Evolutionary conservation across 345 rosid genomes (phyloP), one percentile per base, ranked within the genome.

Genomic region (Schrenkiella parvula): DNA sequence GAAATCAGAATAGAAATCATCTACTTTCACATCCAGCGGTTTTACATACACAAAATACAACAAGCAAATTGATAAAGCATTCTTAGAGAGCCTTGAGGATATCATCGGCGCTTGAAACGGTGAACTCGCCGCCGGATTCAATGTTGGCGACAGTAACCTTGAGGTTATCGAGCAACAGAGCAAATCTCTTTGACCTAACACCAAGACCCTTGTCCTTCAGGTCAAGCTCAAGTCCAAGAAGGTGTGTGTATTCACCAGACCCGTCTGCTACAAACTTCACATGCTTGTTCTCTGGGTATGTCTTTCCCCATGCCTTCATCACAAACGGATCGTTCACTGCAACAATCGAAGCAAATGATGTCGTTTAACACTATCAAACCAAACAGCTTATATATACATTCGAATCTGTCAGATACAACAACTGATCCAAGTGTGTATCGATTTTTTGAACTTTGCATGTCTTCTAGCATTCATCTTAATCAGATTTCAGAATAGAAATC

Each of bases 181-280:
- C 90, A 18, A 88, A 93, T 78, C 98, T 86, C 87, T 83, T 85
- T 0, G 96, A 85, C 37, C 97, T 92, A 43, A 76, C 83, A 51
- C 97, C 98, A 0, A 91, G 97, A 47, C 98, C 98, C 62, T 88
- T 93, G 58, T 85, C 96, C 0, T 73, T 56, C 1, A 93, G 78
- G 78, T 93, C 96, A 56, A 89, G 97, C 91, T 93, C 95, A 11
- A 91, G 92, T 32, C 97, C 97, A 13, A 93, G 89, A 31, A 90
- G 86, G 3, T 87, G 84, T 35, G 96, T 91, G 87, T 88, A 93
- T 4, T 72, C 86, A 3, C 84, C 97, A 0, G 98, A 86, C 13
- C 98, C 97, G 62, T 93, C 96, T 1, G 91, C 96, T n/a, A 91
- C 75, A 79, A 93, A 93, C 82, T 88, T 93, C n/a, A 91, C 96